Conservation (phyloP, 306 rosid species). For the Parietaria judaica region DNA sequence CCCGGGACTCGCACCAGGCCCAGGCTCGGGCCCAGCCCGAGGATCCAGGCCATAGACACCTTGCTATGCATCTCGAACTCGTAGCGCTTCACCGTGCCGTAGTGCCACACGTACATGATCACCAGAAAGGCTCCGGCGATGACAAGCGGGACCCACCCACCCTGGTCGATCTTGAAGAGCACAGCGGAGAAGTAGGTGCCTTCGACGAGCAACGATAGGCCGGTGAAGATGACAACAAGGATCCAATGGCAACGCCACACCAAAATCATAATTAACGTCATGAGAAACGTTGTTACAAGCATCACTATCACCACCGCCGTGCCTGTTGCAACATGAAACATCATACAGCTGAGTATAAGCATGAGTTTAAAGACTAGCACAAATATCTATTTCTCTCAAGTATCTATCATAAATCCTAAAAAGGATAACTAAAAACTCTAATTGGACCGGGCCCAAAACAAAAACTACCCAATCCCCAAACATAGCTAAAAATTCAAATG, state of each 20-base stretch:
- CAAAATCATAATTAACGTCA: slow-evolving; percentile 76
- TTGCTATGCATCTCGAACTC: slow-evolving; percentile 87
- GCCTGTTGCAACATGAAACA: slow-evolving; percentile 48
- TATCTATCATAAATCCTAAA: no score
- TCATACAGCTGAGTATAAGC: slow-evolving; percentile 8
- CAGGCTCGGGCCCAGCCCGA: slow-evolving; percentile 92
- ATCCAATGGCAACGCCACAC: slow-evolving; percentile 97
- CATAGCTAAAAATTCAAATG: no score
- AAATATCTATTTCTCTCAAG: no score
- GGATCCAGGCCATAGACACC: slow-evolving; percentile 98
- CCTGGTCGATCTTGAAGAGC: slow-evolving; percentile 75
- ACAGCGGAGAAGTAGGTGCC: slow-evolving; percentile 79
- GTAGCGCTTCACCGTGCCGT: slow-evolving; percentile 68
- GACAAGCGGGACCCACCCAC: slow-evolving; percentile 96
- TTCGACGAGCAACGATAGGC: slow-evolving; percentile 67
- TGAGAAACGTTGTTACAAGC: slow-evolving; percentile 81
- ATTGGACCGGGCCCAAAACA: no score
- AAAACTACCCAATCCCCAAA: no score
- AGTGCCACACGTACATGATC: slow-evolving; percentile 91
- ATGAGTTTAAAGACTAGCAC: not conserved
- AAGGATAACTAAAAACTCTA: no score
- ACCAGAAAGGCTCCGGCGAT: slow-evolving; percentile 67
- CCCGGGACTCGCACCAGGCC: slow-evolving; percentile 98
- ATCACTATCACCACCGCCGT: slow-evolving; percentile 85
- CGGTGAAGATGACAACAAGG: slow-evolving; percentile 56